Evolutionary conservation across 495 filamentous ascomycete genomes (phyloP), one percentile per base, ranked within the genome.

Genomic region (Monascus purpureus): DNA sequence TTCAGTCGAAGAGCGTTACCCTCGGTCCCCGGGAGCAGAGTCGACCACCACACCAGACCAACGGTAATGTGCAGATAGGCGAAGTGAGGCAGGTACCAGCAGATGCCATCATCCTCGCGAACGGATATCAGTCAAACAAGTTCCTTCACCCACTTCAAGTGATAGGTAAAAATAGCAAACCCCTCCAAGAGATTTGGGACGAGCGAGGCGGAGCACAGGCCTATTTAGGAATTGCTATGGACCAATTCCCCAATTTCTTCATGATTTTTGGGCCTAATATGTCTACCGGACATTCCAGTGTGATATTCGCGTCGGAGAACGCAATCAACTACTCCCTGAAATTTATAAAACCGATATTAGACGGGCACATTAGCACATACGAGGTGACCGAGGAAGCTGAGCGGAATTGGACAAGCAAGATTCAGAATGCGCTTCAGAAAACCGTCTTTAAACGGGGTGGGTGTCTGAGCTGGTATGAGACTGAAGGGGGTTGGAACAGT

Each of bases 171-270:
- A 48, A 47, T 7, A 66, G 62, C 18, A 59, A 57, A 31, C 48
- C 56, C 20, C 49, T 80, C 16, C 48, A 68, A 17, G 57, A 72
- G 26, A 47, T 68, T 0, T 77, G 70, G 65, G 54, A 67, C 0
- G 55, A 63, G 46, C 52, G 64, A 47, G 79, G 80, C 35, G 70
- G 72, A 1, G 49, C 75, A 0, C 72, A 73, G 36, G 70, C 74
- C 4, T 81, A 81, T 45, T 64, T 69, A 32, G 73, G 73, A 3
- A 69, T 68, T 26, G 72, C 74, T 2, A 59, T 81, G 52, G 70
- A 77, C 35, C 63, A 65, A 0, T 81, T 76, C 45, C 76, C 76
- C 0, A 81, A 81, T 35, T 72, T 79, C 49, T 81, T 81, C 52
- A 64, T 76, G 24, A 47, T 80, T 4, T 71, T 73, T 41, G 76